These are phyloP conservation scores for Coemansia erecta DNA, from an alignment of 192 early-diverging fungal genomes.

Conservation along the genomic window DNA sequence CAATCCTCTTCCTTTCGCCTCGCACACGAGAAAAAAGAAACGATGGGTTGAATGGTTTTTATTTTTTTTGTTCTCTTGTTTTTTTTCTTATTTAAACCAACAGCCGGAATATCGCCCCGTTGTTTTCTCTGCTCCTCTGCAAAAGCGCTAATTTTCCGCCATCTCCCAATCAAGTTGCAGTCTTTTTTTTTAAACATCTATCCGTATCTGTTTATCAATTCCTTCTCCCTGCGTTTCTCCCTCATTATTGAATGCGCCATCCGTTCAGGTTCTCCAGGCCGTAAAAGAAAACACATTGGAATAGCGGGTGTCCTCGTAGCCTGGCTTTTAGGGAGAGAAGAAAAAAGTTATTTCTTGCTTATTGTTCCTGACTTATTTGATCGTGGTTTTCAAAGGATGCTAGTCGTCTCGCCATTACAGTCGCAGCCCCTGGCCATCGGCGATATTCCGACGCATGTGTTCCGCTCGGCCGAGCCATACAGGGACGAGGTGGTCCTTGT, in stretches of 20 bases:
- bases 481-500: conserved; percentile 33
- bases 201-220: conserved; percentile 3
- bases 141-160: no score
- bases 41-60: not conserved
- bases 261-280: not conserved
- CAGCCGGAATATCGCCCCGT: no score
- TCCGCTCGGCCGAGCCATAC: conserved; percentile 34
- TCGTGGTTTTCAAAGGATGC: conserved; percentile 14
- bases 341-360: not conserved
- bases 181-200: not conserved
- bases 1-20: no score
- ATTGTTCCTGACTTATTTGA: not conserved
- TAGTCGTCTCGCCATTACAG: conserved; percentile 43
- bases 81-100: no score
- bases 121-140: no score
- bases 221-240: no score
- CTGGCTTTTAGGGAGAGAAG: not conserved
- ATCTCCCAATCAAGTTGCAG: not conserved
- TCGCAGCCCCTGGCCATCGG: conserved; percentile 30
- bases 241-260: no score
- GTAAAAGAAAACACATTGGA: no score
- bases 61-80: not conserved
- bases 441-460: conserved; percentile 48
- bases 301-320: no score
- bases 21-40: not conserved